These are phyloP conservation scores for Dicorynia guianensis DNA, from an alignment of 306 rosid genomes.

Conservation along the genomic window DNA sequence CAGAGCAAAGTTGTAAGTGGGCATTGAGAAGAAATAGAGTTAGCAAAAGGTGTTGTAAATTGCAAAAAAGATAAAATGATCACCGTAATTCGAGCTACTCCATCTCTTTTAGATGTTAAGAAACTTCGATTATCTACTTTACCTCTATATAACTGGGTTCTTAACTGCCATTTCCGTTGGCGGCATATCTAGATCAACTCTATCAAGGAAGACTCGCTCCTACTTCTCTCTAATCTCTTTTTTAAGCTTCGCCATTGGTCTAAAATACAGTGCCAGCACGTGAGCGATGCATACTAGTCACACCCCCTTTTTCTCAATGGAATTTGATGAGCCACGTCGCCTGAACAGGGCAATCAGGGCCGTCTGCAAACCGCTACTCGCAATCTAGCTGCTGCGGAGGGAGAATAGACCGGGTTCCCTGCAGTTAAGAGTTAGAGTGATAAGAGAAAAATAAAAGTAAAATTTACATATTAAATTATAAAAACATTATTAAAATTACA, in stretches of 20 bases:
- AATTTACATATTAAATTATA: no score
- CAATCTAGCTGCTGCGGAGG: neutral
- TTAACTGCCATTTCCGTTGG: slow-evolving; percentile 43
- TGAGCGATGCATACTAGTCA: slow-evolving; percentile 51
- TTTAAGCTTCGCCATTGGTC: slow-evolving; percentile 45
- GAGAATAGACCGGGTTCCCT: no score
- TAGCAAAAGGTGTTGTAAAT: neutral
- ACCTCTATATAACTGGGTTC: neutral
- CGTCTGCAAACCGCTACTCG: slow-evolving; percentile 6
- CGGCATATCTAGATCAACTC: slow-evolving; percentile 44
- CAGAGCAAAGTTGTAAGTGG: slow-evolving; percentile 10
- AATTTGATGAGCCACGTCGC: slow-evolving; percentile 46
- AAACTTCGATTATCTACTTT: slow-evolving; percentile 15
- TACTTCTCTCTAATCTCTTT: slow-evolving; percentile 11
- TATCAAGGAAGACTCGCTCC: slow-evolving; percentile 37
- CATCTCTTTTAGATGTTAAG: neutral
- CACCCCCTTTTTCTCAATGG: slow-evolving; percentile 47
- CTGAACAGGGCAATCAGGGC: slow-evolving; percentile 30
- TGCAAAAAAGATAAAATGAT: neutral
- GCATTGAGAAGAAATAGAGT: neutral
- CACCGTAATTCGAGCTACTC: neutral
- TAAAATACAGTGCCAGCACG: slow-evolving; percentile 46
- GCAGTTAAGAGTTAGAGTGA: no score
- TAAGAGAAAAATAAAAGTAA: no score
- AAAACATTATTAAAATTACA: no score